phyloP scores from a whole-genome alignment of 345 rosid genomes.

The Pugionium dolabratum region DNA sequence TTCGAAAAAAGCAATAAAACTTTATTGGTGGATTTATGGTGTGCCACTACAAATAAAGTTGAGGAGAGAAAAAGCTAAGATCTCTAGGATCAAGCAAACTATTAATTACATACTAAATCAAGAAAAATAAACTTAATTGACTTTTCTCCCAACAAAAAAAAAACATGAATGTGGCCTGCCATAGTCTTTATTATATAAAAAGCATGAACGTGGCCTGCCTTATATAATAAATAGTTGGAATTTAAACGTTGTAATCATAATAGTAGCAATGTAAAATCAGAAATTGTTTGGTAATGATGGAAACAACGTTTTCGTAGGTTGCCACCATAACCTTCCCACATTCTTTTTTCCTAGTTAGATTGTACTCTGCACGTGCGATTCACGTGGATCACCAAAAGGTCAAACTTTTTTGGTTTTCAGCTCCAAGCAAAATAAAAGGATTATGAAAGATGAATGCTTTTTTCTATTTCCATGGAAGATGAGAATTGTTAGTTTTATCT shows the following conservation, averaged over 20 bases:
- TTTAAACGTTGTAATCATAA: conserved; percentile 23
- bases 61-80: conserved; percentile 9
- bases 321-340: conserved; percentile 23
- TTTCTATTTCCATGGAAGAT: too few species aligned
- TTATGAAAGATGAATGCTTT: too few species aligned
- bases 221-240: conserved; percentile 25
- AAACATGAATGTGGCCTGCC: conserved; percentile 35
- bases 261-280: conserved; percentile 15
- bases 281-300: conserved; percentile 32
- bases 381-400: conserved; percentile 32
- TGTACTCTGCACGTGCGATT: conserved; percentile 28
- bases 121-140: conserved; percentile 32
- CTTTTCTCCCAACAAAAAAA: conserved; percentile 9
- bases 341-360: conserved; percentile 1
- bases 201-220: conserved; percentile 35
- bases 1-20: conserved; percentile 18
- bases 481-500: too few species aligned
- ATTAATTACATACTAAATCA: conserved; percentile 33
- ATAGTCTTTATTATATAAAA: neutral
- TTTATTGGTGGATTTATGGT: conserved; percentile 37
- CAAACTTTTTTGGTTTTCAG: conserved; percentile 16
- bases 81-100: conserved; percentile 33
- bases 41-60: conserved; percentile 33
- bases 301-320: conserved; percentile 31
- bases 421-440: neutral